A percentile compares a stretch with the other conserved stretches of the same genome.
These are phyloP conservation scores for Ceratobasidium sp. DNA, from an alignment of 1,284 basidiomycete genomes.

Conservation along the genomic window DNA sequence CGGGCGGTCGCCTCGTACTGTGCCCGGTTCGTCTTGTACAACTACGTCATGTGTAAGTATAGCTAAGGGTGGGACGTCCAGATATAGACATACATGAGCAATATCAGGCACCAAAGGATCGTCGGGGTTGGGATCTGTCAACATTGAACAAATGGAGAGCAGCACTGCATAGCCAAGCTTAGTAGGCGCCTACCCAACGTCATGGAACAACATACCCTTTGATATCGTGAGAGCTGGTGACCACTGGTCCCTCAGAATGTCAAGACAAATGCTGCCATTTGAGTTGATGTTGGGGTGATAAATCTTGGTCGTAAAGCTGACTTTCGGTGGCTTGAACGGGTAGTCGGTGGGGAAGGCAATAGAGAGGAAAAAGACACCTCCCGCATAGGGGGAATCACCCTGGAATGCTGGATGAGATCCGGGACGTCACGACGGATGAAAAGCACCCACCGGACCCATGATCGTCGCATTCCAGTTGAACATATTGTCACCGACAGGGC, in stretches of 20 bases:
- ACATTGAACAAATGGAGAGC: conserved; percentile 94
- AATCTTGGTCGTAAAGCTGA: conserved; percentile 95
- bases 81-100: conserved; percentile 58
- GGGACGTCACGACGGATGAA: conserved; percentile 13
- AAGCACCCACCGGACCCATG: conserved; percentile 86
- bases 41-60: conserved; percentile 60
- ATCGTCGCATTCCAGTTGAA: conserved; percentile 99
- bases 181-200: conserved; percentile 4
- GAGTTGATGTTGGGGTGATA: conserved; percentile 98
- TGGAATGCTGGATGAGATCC: conserved; percentile 51
- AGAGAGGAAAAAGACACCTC: conserved; percentile 95
- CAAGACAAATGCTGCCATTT: conserved; percentile 97
- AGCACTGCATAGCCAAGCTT: conserved; percentile 63
- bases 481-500: conserved; percentile 94
- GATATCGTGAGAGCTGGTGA: conserved; percentile 98
- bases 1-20: conserved; percentile 93
- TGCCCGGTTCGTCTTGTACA: conserved; percentile 94
- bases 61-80: conserved; percentile 54
- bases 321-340: conserved; percentile 99
- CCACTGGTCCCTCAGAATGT: conserved; percentile 97
- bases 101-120: conserved; percentile 74
- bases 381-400: conserved; percentile 94
- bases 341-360: conserved; percentile 95
- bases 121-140: conserved; percentile 96
- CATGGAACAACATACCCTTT: conserved; percentile 72